Conservation (phyloP, 306 rosid species). For the Clitoria ternatea region DNA sequence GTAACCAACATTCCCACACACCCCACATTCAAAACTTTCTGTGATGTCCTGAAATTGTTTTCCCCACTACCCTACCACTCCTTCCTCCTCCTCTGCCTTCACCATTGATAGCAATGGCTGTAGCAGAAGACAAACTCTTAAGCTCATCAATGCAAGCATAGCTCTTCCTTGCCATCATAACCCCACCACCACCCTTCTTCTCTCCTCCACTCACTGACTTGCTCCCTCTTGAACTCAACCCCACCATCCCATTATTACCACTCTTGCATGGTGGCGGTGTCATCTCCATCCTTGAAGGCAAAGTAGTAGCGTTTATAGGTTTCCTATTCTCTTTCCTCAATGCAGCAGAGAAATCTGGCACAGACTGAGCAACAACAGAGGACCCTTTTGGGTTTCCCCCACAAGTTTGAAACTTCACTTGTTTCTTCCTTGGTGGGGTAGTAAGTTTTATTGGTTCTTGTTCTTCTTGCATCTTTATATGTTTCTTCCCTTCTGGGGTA, state of each 20-base stretch:
- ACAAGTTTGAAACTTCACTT: slow-evolving; percentile 52
- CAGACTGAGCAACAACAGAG: slow-evolving; percentile 71
- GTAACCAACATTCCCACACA: not conserved
- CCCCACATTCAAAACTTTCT: slow-evolving; percentile 42
- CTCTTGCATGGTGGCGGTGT: slow-evolving; percentile 55
- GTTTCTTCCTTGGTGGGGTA: slow-evolving; percentile 60
- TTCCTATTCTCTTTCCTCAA: slow-evolving; percentile 81
- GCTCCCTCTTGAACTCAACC: slow-evolving; percentile 62
- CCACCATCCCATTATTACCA: slow-evolving; percentile 25
- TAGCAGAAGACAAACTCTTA: slow-evolving; percentile 59
- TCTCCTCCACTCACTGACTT: slow-evolving; percentile 71
- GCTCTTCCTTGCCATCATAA: slow-evolving; percentile 66
- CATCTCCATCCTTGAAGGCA: slow-evolving; percentile 46
- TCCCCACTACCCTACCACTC: slow-evolving; percentile 32
- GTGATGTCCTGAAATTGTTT: slow-evolving; percentile 33
- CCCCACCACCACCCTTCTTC: slow-evolving; percentile 35
- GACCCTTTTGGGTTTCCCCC: slow-evolving; percentile 35
- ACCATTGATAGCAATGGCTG: slow-evolving; percentile 56
- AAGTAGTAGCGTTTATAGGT: slow-evolving; percentile 36
- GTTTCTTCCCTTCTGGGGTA: too few species aligned
- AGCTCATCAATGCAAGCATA: slow-evolving; percentile 74
- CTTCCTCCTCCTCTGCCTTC: slow-evolving; percentile 61
- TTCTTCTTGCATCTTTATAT: slow-evolving; percentile 25
- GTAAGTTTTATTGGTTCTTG: not conserved
- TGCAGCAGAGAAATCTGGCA: slow-evolving; percentile 76